Percentiles rank a stretch among this genome's conserved stretches.
These are phyloP conservation scores for Solanum chmielewskii DNA, from an alignment of 257 asterid genomes.

Conservation along the genomic window DNA sequence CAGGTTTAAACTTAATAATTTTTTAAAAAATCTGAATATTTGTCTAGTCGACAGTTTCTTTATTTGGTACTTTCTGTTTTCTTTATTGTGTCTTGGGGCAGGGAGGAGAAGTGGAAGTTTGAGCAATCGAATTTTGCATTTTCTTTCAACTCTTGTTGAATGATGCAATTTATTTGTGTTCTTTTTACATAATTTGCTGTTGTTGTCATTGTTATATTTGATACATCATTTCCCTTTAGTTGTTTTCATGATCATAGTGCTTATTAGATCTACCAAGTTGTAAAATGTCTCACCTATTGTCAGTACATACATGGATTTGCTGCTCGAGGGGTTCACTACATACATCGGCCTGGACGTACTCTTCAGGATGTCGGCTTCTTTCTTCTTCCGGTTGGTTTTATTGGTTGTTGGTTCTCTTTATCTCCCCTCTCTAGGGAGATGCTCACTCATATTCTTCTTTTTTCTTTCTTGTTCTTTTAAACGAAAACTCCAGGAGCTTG, in stretches of 20 bases:
- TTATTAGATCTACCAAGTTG: neutral
- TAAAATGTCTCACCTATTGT: neutral
- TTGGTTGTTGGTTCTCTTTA: neutral
- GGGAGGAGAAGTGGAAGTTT: neutral
- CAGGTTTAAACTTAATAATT: neutral
- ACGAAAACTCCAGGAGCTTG: conserved; percentile 60
- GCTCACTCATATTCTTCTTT: conserved; percentile 10
- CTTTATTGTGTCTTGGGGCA: neutral
- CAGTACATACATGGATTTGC: conserved; percentile 92
- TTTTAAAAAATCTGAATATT: neutral
- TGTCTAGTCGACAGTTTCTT: neutral
- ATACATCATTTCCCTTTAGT: neutral
- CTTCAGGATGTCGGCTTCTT: conserved; percentile 83
- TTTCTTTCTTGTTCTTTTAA: neutral
- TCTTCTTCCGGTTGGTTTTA: conserved; percentile 64
- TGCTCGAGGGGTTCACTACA: conserved; percentile 89
- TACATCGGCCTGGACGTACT: conserved; percentile 83
- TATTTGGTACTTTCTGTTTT: neutral
- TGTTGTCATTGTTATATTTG: neutral
- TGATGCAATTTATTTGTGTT: neutral
- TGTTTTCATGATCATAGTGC: neutral
- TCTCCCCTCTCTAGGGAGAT: neutral
- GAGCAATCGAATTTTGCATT: neutral
- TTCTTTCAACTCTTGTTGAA: neutral
- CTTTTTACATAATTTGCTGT: neutral